Evolutionary conservation across 768 basidiomycete genomes (phyloP).

Genomic region (Lactarius trivialis): DNA sequence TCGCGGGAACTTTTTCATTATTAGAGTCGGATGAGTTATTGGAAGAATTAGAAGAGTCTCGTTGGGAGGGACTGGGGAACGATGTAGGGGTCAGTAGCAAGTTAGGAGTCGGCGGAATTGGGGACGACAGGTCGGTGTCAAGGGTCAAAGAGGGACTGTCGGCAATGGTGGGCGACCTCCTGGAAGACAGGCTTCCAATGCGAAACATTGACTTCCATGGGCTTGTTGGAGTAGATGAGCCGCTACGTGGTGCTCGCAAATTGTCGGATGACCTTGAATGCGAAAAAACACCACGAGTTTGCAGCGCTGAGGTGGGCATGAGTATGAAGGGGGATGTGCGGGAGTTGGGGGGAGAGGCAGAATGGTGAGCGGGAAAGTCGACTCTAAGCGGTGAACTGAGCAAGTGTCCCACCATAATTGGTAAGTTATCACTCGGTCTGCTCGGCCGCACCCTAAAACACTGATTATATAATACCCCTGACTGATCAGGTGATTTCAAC

Average conservation of each 20-base stretch:
- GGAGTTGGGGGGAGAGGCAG: not conserved
- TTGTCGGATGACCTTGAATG: conserved; percentile 23
- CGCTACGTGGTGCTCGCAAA: conserved; percentile 13
- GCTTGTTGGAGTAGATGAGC: conserved; percentile 21
- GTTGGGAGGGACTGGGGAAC: conserved; percentile 47
- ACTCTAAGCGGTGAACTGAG: conserved; percentile 7
- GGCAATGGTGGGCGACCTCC: conserved; percentile 39
- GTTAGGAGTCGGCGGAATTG: conserved; percentile 38
- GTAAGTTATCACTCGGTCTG: not conserved
- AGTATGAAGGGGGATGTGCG: not conserved
- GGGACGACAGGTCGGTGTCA: conserved; percentile 40
- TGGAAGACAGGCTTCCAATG: conserved; percentile 55
- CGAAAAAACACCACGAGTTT: conserved; percentile 15
- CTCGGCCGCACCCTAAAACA: not conserved
- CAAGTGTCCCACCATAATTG: conserved; percentile 3
- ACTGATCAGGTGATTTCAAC: not conserved
- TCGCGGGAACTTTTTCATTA: conserved; percentile 28
- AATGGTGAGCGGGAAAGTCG: not conserved
- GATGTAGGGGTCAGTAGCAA: conserved; percentile 51
- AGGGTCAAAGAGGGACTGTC: conserved; percentile 44
- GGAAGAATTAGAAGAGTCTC: conserved; percentile 75
- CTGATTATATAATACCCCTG: conserved; percentile 1
- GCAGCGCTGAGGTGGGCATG: conserved; percentile 13
- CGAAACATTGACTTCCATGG: conserved; percentile 75
- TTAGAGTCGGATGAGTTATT: conserved; percentile 71